phyloP scores from a whole-genome alignment of 2,329 filamentous ascomycete genomes.

The Exophiala dermatitidis region DNA sequence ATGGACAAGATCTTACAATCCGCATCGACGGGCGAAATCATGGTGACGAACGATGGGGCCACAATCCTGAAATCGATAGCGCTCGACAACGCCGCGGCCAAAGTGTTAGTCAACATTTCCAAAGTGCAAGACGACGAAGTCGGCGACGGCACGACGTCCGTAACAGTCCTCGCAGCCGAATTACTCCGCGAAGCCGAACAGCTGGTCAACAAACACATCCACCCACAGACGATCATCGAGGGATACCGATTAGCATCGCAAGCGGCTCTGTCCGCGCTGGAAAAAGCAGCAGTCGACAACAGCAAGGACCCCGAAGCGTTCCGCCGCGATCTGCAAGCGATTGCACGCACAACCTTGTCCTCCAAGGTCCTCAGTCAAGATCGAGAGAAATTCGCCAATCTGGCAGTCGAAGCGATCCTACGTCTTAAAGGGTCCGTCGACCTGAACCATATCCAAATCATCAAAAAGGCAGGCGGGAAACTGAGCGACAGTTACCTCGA shows the following conservation, averaged over 20 bases:
- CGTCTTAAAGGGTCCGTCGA: constrained; percentile 85
- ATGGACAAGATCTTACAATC: constrained; percentile 99
- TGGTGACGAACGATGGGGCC: constrained; percentile 98
- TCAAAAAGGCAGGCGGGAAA: constrained; percentile 98
- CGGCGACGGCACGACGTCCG: constrained; percentile 96
- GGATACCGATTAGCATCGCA: constrained; percentile 95
- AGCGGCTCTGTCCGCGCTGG: constrained; percentile 76
- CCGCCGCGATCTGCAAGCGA: constrained; percentile 79
- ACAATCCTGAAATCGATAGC: constrained; percentile 98
- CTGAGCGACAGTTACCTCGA: constrained; percentile 96
- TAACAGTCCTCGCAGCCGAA: constrained; percentile 90
- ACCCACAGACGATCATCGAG: constrained; percentile 98
- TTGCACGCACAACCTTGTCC: constrained; percentile 90
- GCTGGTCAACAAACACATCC: constrained; percentile 95
- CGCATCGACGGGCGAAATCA: constrained; percentile 90
- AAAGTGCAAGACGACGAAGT: constrained; percentile 99
- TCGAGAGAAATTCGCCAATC: constrained; percentile 78
- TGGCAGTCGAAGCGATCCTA: constrained; percentile 86
- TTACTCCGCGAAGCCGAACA: constrained; percentile 93
- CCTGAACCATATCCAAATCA: constrained; percentile 96
- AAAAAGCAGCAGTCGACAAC: constrained; percentile 80
- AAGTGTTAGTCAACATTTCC: constrained; percentile 97
- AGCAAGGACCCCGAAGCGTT: constrained; percentile 77
- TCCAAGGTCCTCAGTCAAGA: constrained; percentile 96
- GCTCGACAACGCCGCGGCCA: constrained; percentile 94